Evolutionary conservation across 805 yeast genomes (phyloP), one percentile per base, ranked within the genome.

Genomic region (Saccharomycopsis guyanensis): DNA sequence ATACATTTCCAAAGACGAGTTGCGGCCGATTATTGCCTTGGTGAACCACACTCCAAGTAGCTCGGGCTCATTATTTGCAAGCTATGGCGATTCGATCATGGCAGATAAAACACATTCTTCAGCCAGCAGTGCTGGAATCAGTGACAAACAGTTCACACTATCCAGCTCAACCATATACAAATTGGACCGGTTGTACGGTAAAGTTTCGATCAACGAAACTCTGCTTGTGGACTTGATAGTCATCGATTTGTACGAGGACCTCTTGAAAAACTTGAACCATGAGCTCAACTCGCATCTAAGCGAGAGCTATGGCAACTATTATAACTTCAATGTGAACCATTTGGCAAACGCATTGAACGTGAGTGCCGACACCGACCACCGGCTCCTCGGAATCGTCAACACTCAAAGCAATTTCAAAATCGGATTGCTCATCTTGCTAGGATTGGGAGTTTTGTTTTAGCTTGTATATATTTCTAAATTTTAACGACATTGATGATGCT

Each of bases 21-120:
- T 83, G 55, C 71, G 78, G 52, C 76, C 84, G 0, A 63, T 84
- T 40, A 70, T 83, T 8, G 66, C 80, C 2, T 82, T 73, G 51
- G 72, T 83, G 35, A 83, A 83, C 55, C 67, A 51, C 69, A 64
- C 55, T 65, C 64, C 51, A 38, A 15, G 51, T 46, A 19, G 40
- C 48, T n/a, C 46, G 45, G 8, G 62, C 54, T 23, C 53, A 15
- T 45, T 51, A 35, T 46, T 51, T 25, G 23, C 45, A 6, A 51
- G 44, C 13, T 44, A 32, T 12, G 35, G 40, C 23, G 12, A 10
- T n/a, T 45, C 49, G 8, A 45, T 46, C 20, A 24, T 49, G n/a
- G 10, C 20, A 19, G 10, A 12, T 38, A 10, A 22, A 39, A 18
- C 36, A 43, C 29, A 16, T 19, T 7, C 6, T 5, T 18, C 42